Percentiles rank a stretch among this genome's conserved stretches.
These are phyloP conservation scores for Aspergillus steynii DNA, from an alignment of 495 filamentous ascomycete species.

Conservation along the genomic window DNA sequence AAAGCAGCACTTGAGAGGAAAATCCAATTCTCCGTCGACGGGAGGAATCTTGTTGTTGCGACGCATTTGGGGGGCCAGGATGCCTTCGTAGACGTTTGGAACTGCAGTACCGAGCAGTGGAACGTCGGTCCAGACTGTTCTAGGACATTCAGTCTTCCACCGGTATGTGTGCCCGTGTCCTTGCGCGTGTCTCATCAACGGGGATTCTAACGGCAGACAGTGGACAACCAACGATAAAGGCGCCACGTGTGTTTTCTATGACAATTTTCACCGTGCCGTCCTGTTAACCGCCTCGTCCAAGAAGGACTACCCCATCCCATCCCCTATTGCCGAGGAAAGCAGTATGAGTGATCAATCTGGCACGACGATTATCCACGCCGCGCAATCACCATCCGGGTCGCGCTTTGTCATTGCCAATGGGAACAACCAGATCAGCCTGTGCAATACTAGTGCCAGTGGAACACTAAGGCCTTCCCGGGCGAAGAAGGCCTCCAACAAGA, in stretches of 20 bases:
- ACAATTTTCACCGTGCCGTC: slow-evolving; percentile 21
- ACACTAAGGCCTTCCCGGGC: slow-evolving; percentile 17
- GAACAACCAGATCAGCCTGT: slow-evolving; percentile 26
- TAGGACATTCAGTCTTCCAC: slow-evolving; percentile 23
- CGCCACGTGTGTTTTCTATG: slow-evolving; percentile 27
- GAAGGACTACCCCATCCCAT: slow-evolving; percentile 24
- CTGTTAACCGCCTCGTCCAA: slow-evolving; percentile 26
- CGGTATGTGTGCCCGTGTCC: slow-evolving; percentile 14
- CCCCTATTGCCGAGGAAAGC: slow-evolving; percentile 15
- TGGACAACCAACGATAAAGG: slow-evolving; percentile 24
- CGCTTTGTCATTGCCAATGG: slow-evolving; percentile 25
- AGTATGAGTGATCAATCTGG: slow-evolving; percentile 14
- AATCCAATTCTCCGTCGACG: slow-evolving; percentile 26
- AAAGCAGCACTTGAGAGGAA: slow-evolving; percentile 20
- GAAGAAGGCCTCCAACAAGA: slow-evolving; percentile 26
- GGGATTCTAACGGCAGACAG: slow-evolving; percentile 9
- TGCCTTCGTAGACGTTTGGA: slow-evolving; percentile 27
- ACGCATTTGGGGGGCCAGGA: slow-evolving; percentile 22
- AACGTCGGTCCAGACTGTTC: slow-evolving; percentile 17
- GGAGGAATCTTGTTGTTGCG: slow-evolving; percentile 23
- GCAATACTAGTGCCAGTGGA: slow-evolving; percentile 21
- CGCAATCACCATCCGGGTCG: slow-evolving; percentile 25
- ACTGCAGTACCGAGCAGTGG: slow-evolving; percentile 23
- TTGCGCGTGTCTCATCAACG: background rate
- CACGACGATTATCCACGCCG: slow-evolving; percentile 23